A percentile compares a stretch with the other conserved stretches of the same genome.
These are phyloP conservation scores for Penicillium sp. DNA, from an alignment of 2,329 filamentous ascomycete species.

Conservation along the genomic window DNA sequence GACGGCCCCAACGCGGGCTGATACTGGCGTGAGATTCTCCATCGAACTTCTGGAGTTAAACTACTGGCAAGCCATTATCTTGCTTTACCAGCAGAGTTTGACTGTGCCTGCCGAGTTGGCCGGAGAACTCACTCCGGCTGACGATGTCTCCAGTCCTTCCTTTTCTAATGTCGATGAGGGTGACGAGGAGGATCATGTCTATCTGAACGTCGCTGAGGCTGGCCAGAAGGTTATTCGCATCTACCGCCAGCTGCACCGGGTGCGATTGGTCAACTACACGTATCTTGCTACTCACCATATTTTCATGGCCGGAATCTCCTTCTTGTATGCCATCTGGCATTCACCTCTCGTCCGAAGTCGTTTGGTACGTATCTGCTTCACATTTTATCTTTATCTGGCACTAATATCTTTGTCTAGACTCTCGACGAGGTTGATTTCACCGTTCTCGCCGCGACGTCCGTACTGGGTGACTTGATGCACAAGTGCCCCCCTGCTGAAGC, in stretches of 20 bases:
- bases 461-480: constrained; percentile 85
- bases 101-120: constrained; percentile 82
- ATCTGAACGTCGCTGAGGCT: constrained; percentile 90
- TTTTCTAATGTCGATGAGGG: constrained; percentile 45
- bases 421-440: constrained; percentile 99
- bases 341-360: constrained; percentile 82
- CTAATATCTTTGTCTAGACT: constrained; percentile 47
- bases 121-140: constrained; percentile 65
- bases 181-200: constrained; percentile 85
- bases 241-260: constrained; percentile 83
- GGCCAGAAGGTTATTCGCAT: constrained; percentile 89
- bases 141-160: constrained; percentile 58
- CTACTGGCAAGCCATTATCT: constrained; percentile 96
- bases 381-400: not conserved
- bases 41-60: constrained; percentile 90
- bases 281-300: constrained; percentile 94
- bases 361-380: constrained; percentile 59
- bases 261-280: constrained; percentile 90
- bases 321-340: constrained; percentile 96
- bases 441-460: constrained; percentile 86
- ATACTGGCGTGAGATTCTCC: constrained; percentile 86
- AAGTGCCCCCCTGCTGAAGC: constrained; percentile 95
- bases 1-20: constrained; percentile 69
- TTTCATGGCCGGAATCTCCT: constrained; percentile 96
- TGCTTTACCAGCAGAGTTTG: constrained; percentile 89